Percentiles rank a stretch among this genome's conserved stretches.
These are phyloP conservation scores for Blastobotrys illinoisensis DNA, from an alignment of 1,139 yeast genomes.

Conservation along the genomic window DNA sequence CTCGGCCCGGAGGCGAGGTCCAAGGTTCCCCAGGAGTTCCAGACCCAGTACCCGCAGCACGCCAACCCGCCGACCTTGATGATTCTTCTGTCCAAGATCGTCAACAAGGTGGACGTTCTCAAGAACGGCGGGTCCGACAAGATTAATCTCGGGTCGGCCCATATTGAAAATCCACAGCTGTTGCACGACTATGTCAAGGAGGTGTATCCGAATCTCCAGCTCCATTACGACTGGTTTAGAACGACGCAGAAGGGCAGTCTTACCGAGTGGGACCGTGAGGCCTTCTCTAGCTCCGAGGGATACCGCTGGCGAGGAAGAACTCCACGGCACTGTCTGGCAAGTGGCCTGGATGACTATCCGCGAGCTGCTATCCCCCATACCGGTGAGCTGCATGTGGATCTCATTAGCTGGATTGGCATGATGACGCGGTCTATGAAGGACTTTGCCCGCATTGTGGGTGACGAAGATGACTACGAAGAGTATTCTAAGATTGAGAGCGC, in stretches of 20 bases:
- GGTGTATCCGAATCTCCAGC: constrained; percentile 70
- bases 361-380: constrained; percentile 75
- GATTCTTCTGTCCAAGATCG: constrained; percentile 66
- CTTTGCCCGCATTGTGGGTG: constrained; percentile 62
- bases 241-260: constrained; percentile 71
- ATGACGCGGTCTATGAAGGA: constrained; percentile 79
- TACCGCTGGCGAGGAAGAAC: constrained; percentile 96
- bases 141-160: constrained; percentile 38
- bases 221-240: constrained; percentile 84
- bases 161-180: constrained; percentile 56
- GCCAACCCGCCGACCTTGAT: constrained; percentile 96
- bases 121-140: constrained; percentile 5
- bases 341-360: constrained; percentile 96
- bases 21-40: constrained; percentile 82
- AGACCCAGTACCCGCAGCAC: constrained; percentile 79
- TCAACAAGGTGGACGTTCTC: constrained; percentile 40
- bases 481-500: constrained; percentile 52
- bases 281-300: constrained; percentile 51
- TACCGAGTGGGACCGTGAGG: constrained; percentile 65
- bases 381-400: constrained; percentile 87
- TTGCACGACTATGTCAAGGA: constrained; percentile 54
- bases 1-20: constrained; percentile 87
- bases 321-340: constrained; percentile 75
- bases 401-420: constrained; percentile 88
- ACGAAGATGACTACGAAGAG: constrained; percentile 48